Conservation (phyloP, 1,284 basidiomycete genomes). For the Prillingera fragicola region DNA sequence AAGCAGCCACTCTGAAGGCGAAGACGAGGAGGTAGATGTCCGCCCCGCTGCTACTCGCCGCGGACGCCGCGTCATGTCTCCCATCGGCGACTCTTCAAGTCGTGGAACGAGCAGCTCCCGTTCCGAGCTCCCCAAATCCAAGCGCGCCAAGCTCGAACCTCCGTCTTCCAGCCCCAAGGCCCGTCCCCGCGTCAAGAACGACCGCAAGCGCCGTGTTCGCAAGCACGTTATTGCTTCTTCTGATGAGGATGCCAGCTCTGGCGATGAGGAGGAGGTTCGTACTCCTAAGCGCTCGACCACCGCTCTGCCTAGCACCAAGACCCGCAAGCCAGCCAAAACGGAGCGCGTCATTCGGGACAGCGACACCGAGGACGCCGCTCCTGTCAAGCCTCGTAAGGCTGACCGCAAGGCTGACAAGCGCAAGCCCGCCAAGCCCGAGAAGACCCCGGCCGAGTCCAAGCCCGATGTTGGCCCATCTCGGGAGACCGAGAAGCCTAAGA, state of each 20-base stretch:
- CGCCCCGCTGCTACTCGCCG: slow-evolving; percentile 8
- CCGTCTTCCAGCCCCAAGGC: no score
- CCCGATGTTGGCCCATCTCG: not conserved
- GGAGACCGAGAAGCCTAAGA: slow-evolving; percentile 11
- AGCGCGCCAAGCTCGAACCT: no score
- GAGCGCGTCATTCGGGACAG: no score
- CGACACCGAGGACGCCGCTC: no score
- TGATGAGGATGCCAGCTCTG: slow-evolving; percentile 12
- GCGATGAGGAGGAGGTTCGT: slow-evolving; percentile 1
- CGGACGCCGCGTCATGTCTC: slow-evolving; percentile 11
- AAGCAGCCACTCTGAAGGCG: slow-evolving; percentile 20
- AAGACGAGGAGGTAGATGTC: slow-evolving; percentile 7
- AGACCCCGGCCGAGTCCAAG: not conserved
- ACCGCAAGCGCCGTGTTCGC: slow-evolving; percentile 13
- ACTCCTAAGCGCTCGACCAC: not conserved
- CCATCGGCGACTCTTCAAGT: slow-evolving; percentile 5
- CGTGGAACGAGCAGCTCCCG: not conserved
- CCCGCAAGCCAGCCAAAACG: not conserved
- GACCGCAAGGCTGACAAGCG: slow-evolving; percentile 3
- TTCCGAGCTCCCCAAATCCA: not conserved
- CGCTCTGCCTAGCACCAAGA: slow-evolving; percentile 1
- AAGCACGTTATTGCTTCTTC: slow-evolving; percentile 18
- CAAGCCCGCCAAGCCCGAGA: slow-evolving; percentile 1
- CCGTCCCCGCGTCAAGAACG: no score
- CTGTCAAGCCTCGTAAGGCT: slow-evolving; percentile 3